Percentiles rank a stretch among this genome's conserved stretches.
phyloP scores from a whole-genome alignment of 306 rosid genomes.

The Gynostemma pentaphyllum region DNA sequence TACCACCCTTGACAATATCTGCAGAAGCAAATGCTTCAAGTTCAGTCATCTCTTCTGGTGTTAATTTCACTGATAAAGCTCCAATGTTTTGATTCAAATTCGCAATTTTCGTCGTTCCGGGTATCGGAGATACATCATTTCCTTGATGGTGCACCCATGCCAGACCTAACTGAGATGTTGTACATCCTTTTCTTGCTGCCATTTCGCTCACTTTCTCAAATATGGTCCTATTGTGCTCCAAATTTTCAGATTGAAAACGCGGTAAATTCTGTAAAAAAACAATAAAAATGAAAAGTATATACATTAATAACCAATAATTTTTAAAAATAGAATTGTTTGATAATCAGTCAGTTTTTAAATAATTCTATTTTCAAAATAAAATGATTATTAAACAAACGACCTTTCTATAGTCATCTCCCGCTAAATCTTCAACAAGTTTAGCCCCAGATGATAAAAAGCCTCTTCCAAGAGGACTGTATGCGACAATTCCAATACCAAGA shows the following conservation, averaged over 20 bases:
- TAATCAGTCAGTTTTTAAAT: too few species aligned
- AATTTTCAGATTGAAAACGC: slow-evolving; percentile 17
- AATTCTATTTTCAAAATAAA: too few species aligned
- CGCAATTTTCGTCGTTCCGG: too few species aligned
- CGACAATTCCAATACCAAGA: slow-evolving; percentile 52
- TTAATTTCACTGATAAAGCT: slow-evolving; percentile 46
- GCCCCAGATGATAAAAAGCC: too few species aligned
- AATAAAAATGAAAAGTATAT: too few species aligned
- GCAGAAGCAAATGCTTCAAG: slow-evolving; percentile 39
- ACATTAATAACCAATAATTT: too few species aligned
- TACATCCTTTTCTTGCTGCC: too few species aligned
- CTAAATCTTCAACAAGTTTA: slow-evolving; percentile 19
- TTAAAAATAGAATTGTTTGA: too few species aligned
- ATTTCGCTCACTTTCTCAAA: slow-evolving; percentile 43
- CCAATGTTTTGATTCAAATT: too few species aligned
- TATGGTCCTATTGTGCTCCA: too few species aligned
- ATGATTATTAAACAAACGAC: slow-evolving; percentile 4
- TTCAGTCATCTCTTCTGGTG: slow-evolving; percentile 41
- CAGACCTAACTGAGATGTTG: slow-evolving; percentile 12
- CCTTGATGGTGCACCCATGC: slow-evolving; percentile 21
- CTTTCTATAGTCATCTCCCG: slow-evolving; percentile 29
- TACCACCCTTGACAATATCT: slow-evolving; percentile 32
- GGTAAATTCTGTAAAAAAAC: background rate
- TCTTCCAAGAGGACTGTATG: too few species aligned
- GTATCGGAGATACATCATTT: too few species aligned